These are phyloP conservation scores for Buxus sempervirens DNA, from an alignment of 164 flowering plant species.

Conservation along the genomic window DNA sequence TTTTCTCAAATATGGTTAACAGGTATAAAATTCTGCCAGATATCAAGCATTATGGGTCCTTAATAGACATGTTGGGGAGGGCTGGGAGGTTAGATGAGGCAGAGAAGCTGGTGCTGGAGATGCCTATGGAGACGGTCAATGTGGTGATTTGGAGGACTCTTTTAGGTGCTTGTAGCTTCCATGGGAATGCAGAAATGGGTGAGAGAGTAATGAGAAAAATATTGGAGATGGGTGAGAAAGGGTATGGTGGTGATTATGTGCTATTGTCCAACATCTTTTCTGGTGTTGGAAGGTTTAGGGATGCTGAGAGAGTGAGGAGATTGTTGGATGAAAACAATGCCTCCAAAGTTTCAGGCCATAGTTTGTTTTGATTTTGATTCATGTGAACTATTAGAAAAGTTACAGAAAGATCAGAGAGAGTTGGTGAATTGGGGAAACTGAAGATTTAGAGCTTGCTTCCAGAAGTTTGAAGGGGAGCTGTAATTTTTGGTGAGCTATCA, in stretches of 20 bases:
- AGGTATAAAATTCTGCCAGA: neutral
- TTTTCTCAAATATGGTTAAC: neutral
- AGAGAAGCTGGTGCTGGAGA: neutral
- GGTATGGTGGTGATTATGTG: neutral
- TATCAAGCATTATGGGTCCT: neutral
- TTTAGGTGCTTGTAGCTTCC: neutral
- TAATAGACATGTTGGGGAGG: neutral
- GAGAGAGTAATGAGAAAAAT: neutral
- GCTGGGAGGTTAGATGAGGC: neutral
- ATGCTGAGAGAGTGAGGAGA: neutral
- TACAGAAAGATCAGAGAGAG: too few relatives aligned
- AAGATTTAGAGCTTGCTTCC: too few relatives aligned
- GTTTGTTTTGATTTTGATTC: neutral
- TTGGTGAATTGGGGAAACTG: too few relatives aligned
- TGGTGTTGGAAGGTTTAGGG: neutral
- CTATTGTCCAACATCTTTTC: neutral
- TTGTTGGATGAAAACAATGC: neutral
- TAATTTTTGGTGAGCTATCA: too few relatives aligned
- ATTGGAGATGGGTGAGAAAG: neutral
- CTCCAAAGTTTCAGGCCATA: neutral
- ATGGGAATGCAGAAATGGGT: neutral
- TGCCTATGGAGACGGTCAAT: neutral
- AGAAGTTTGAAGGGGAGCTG: too few relatives aligned
- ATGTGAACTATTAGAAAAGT: too few relatives aligned
- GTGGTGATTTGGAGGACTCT: neutral